These are phyloP conservation scores for Centella asiatica DNA, from an alignment of 129 eudicot species.

Conservation along the genomic window DNA sequence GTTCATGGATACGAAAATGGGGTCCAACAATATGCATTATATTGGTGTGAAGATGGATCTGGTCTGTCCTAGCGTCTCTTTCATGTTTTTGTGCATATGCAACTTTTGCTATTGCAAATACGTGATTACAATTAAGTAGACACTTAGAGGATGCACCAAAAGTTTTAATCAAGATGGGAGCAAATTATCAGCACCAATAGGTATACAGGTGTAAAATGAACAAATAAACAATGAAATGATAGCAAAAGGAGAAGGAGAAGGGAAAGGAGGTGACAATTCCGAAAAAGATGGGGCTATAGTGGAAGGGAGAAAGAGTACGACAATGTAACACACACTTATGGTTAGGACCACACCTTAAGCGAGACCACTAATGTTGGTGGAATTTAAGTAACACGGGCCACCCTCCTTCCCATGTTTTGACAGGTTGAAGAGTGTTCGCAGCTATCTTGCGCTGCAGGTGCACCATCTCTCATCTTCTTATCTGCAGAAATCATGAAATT, in stretches of 20 bases:
- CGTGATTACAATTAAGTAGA: too few species aligned
- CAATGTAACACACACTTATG: slow-evolving; percentile 29
- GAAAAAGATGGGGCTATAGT: not conserved
- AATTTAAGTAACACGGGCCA: not conserved
- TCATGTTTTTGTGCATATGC: too few species aligned
- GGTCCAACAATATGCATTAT: slow-evolving; percentile 27
- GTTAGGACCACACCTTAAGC: slow-evolving; percentile 25
- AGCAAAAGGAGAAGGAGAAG: too few species aligned
- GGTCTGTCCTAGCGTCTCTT: too few species aligned
- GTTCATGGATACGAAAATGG: not conserved
- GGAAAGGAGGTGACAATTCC: not conserved
- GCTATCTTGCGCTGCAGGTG: not conserved
- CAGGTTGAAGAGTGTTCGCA: not conserved
- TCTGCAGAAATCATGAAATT: too few species aligned
- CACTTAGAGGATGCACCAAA: too few species aligned
- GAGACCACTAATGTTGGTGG: slow-evolving; percentile 6
- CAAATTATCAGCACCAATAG: slow-evolving; percentile 6
- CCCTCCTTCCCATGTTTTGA: not conserved
- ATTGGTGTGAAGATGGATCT: slow-evolving; percentile 10
- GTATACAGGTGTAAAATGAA: slow-evolving; percentile 14
- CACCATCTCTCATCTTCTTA: not conserved
- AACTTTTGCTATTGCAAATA: too few species aligned
- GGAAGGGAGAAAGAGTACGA: slow-evolving; percentile 18
- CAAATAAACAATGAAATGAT: slow-evolving; percentile 17
- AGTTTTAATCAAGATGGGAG: not conserved